These are phyloP conservation scores for Chiua sp. DNA, from an alignment of 1,284 basidiomycete genomes.

Conservation along the genomic window DNA sequence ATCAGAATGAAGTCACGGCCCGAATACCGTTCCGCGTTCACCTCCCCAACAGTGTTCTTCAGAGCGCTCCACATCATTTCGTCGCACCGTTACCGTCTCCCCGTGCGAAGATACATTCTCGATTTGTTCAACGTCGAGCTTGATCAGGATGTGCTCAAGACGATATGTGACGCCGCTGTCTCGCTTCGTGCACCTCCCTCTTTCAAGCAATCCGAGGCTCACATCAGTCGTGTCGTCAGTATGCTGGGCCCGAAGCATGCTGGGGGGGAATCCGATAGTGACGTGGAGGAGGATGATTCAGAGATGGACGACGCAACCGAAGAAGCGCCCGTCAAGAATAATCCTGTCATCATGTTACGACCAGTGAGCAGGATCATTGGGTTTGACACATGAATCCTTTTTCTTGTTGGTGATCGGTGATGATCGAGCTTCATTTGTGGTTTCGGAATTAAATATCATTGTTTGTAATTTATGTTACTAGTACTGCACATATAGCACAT, in stretches of 20 bases:
- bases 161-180: slow-evolving; percentile 55
- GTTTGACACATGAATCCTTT: slow-evolving; percentile 45
- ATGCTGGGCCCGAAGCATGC: slow-evolving; percentile 60
- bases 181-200: slow-evolving; percentile 54
- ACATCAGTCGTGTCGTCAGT: slow-evolving; percentile 56
- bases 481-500: no score
- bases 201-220: slow-evolving; percentile 52
- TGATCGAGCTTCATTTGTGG: no score
- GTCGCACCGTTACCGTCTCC: slow-evolving; percentile 86
- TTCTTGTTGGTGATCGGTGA: not conserved
- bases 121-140: slow-evolving; percentile 91
- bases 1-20: slow-evolving; percentile 82
- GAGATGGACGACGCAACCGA: slow-evolving; percentile 50
- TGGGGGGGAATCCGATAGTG: slow-evolving; percentile 60
- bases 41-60: slow-evolving; percentile 80
- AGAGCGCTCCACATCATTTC: slow-evolving; percentile 87
- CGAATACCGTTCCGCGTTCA: slow-evolving; percentile 78
- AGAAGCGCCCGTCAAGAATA: slow-evolving; percentile 44
- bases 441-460: slow-evolving; percentile 4
- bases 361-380: slow-evolving; percentile 66
- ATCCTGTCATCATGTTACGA: slow-evolving; percentile 58
- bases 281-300: slow-evolving; percentile 59
- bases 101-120: slow-evolving; percentile 90
- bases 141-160: slow-evolving; percentile 59
- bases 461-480: slow-evolving; percentile 35